These are phyloP conservation scores for Tylopilus plumbeoviolaceoides DNA, from an alignment of 768 basidiomycete species.

Conservation along the genomic window DNA sequence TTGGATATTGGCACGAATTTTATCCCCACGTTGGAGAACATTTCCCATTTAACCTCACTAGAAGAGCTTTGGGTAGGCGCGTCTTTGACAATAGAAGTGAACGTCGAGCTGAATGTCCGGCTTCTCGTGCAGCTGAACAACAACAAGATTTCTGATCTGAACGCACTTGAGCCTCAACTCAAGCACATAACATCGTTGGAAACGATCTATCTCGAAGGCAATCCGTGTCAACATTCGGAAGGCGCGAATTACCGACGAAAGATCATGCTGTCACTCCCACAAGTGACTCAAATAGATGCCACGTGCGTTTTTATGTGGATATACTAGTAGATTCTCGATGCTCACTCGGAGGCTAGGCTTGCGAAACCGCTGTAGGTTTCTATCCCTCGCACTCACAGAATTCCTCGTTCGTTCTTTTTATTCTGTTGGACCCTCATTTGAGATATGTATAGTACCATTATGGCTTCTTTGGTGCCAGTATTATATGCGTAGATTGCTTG, in stretches of 20 bases:
- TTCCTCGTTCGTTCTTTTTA: slow-evolving; percentile 37
- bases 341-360: slow-evolving; percentile 10
- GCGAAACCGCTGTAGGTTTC: slow-evolving; percentile 84
- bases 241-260: slow-evolving; percentile 81
- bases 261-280: slow-evolving; percentile 82
- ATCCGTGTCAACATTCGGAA: slow-evolving; percentile 84
- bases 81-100: not conserved
- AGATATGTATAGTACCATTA: not conserved
- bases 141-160: slow-evolving; percentile 76
- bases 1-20: slow-evolving; percentile 88
- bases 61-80: slow-evolving; percentile 89
- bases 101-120: not conserved
- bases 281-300: slow-evolving; percentile 92
- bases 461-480: not conserved
- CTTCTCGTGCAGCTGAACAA: slow-evolving; percentile 65
- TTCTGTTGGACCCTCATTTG: not conserved
- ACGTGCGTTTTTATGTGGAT: slow-evolving; percentile 63
- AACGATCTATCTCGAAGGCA: slow-evolving; percentile 93
- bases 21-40: slow-evolving; percentile 71
- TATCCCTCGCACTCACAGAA: slow-evolving; percentile 33
- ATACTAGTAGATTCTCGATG: not conserved
- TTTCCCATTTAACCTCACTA: slow-evolving; percentile 71
- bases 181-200: slow-evolving; percentile 56
- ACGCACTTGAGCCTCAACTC: slow-evolving; percentile 64
- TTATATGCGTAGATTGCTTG: not conserved